Conservation (phyloP, 176 grass and related monocot species). For the Neostapfia colusana region DNA sequence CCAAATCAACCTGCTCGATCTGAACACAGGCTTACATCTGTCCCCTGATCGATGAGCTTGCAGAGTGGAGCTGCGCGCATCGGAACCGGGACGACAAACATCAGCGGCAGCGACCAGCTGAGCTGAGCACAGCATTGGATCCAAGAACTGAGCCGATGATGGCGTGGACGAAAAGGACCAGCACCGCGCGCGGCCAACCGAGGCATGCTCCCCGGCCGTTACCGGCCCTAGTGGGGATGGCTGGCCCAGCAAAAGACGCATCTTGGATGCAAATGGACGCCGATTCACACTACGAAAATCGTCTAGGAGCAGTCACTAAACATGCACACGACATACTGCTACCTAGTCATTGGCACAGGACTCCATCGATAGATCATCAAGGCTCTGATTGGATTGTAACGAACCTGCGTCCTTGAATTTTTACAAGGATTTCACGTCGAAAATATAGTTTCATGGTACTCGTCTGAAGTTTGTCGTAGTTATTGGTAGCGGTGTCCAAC, state of each 20-base stretch:
- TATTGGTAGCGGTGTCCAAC: neutral
- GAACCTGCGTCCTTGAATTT: neutral
- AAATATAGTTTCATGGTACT: no score
- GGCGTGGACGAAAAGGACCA: conserved; percentile 42
- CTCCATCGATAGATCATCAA: no score
- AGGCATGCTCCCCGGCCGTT: conserved; percentile 35
- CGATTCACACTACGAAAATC: neutral
- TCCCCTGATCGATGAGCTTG: neutral
- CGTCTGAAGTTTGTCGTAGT: no score
- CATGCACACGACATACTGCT: neutral
- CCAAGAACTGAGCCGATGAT: neutral
- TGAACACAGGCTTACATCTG: neutral
- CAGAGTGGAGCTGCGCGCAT: no score
- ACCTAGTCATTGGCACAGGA: neutral
- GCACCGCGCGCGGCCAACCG: conserved; percentile 29
- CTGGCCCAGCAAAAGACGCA: conserved; percentile 28
- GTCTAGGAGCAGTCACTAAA: neutral
- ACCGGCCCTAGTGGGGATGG: conserved; percentile 34
- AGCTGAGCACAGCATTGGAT: conserved; percentile 10
- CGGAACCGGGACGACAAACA: neutral
- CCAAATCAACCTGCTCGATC: conserved; percentile 10
- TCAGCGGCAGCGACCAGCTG: neutral
- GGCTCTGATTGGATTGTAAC: neutral
- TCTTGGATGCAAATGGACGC: conserved; percentile 36
- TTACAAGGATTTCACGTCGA: neutral